These are phyloP conservation scores for Globisporangium rhizosaccharum DNA, from an alignment of 352 stramenopile species.

Conservation along the genomic window DNA sequence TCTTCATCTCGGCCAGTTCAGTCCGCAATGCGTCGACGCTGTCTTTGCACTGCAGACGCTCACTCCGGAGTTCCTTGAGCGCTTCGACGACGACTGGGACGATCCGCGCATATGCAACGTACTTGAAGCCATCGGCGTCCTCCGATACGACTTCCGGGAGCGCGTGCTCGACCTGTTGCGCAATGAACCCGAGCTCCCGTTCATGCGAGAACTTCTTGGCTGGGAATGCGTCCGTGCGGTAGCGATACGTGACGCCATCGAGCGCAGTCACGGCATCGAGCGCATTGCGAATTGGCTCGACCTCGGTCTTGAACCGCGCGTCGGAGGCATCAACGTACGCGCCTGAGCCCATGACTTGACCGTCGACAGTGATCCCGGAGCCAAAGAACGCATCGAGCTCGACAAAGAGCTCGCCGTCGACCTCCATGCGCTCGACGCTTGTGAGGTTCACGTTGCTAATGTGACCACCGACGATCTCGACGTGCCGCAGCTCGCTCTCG, in stretches of 20 bases:
- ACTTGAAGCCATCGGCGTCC: constrained; percentile 75
- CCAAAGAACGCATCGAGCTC: constrained; percentile 81
- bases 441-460: constrained; percentile 80
- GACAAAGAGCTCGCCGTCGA: constrained; percentile 80
- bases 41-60: constrained; percentile 8
- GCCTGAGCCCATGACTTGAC: constrained; percentile 86
- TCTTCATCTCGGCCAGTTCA: constrained; percentile 1
- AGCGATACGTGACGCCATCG: constrained; percentile 66
- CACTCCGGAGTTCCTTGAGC: constrained; percentile 43
- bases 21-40: constrained; percentile 5
- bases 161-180: constrained; percentile 80
- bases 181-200: constrained; percentile 83
- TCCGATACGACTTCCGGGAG: constrained; percentile 75
- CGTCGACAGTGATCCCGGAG: constrained; percentile 78
- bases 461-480: constrained; percentile 71
- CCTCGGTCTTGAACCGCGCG: constrained; percentile 77
- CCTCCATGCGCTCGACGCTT: constrained; percentile 56
- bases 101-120: constrained; percentile 81
- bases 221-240: constrained; percentile 35
- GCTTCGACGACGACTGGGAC: constrained; percentile 78
- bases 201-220: constrained; percentile 28
- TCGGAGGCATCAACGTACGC: constrained; percentile 91
- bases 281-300: constrained; percentile 42
- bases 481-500: constrained; percentile 54
- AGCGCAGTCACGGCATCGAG: constrained; percentile 44